phyloP scores from a whole-genome alignment of 345 rosid species.

The Citrus reticulata region DNA sequence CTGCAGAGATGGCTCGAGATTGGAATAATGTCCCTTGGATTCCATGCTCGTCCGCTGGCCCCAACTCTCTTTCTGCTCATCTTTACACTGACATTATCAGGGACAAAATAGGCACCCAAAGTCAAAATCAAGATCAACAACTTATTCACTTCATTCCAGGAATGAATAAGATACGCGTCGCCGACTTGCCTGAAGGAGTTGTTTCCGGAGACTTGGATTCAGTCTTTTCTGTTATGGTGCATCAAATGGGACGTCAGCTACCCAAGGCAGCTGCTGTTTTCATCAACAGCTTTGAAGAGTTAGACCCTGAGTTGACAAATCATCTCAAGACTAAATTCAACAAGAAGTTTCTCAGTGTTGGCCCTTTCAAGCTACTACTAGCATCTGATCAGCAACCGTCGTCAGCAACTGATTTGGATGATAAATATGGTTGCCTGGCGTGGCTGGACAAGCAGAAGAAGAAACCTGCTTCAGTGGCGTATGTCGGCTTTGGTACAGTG shows the following conservation, averaged over 20 bases:
- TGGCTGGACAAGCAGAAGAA: slow-evolving; percentile 35
- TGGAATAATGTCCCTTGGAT: slow-evolving; percentile 18
- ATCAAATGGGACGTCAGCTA: slow-evolving; percentile 27
- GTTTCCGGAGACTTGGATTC: slow-evolving; percentile 22
- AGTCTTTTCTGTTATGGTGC: slow-evolving; percentile 6
- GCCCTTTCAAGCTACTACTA: slow-evolving; percentile 24
- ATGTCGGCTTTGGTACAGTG: slow-evolving; percentile 39
- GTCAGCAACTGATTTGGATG: neutral
- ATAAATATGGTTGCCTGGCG: slow-evolving; percentile 18
- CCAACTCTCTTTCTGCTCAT: slow-evolving; percentile 18
- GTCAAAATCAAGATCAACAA: neutral
- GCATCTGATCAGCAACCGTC: too few relatives aligned
- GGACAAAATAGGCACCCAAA: slow-evolving; percentile 6
- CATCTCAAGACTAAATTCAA: slow-evolving; percentile 34
- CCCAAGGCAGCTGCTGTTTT: slow-evolving; percentile 36
- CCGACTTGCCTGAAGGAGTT: slow-evolving; percentile 14
- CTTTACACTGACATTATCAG: slow-evolving; percentile 17
- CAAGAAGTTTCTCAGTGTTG: slow-evolving; percentile 21
- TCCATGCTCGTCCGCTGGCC: slow-evolving; percentile 18
- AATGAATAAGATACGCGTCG: neutral
- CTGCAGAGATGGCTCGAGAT: slow-evolving; percentile 21
- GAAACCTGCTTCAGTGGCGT: slow-evolving; percentile 28
- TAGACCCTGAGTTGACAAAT: slow-evolving; percentile 29
- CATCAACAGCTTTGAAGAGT: slow-evolving; percentile 37
- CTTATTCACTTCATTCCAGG: slow-evolving; percentile 3